Conservation (phyloP, 202 grass and related monocot species). For the Zoysia matrella region DNA sequence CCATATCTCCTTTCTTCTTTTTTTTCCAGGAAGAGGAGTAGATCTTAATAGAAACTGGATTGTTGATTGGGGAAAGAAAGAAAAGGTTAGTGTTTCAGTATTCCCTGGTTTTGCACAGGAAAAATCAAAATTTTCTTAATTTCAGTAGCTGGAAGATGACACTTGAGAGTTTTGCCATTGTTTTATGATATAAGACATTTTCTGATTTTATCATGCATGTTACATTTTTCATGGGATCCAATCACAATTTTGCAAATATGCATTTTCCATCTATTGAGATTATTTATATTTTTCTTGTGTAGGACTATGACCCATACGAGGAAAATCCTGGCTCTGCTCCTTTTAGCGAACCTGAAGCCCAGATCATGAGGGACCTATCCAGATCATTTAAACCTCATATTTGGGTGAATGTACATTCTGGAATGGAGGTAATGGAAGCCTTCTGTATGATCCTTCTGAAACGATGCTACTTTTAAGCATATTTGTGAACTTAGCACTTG, state of each 20-base stretch:
- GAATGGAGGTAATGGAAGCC: slow-evolving; percentile 81
- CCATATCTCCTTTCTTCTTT: slow-evolving; percentile 28
- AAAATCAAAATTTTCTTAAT: slow-evolving; percentile 17
- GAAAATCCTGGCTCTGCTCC: slow-evolving; percentile 83
- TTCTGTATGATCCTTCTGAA: neutral
- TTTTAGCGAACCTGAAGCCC: slow-evolving; percentile 95
- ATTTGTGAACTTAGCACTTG: neutral
- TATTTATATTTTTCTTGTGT: slow-evolving; percentile 38
- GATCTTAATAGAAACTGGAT: slow-evolving; percentile 99
- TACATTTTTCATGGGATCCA: slow-evolving; percentile 1
- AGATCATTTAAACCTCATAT: slow-evolving; percentile 96
- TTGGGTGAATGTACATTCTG: slow-evolving; percentile 97
- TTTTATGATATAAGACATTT: slow-evolving; percentile 18
- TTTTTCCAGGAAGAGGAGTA: slow-evolving; percentile 88
- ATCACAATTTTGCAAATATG: slow-evolving; percentile 9
- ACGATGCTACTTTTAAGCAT: slow-evolving; percentile 1
- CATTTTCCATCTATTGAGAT: neutral
- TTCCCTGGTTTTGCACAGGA: neutral
- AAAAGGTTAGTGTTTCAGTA: slow-evolving; percentile 65
- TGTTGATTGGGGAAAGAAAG: slow-evolving; percentile 98
- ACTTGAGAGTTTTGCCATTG: neutral
- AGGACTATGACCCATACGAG: slow-evolving; percentile 98
- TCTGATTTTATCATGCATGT: slow-evolving; percentile 2
- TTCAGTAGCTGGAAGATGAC: neutral
- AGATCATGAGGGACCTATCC: slow-evolving; percentile 88